A percentile compares a stretch with the other conserved stretches of the same genome.
These are phyloP conservation scores for Peterozyma xylosa DNA, from an alignment of 805 yeast genomes.

Conservation along the genomic window DNA sequence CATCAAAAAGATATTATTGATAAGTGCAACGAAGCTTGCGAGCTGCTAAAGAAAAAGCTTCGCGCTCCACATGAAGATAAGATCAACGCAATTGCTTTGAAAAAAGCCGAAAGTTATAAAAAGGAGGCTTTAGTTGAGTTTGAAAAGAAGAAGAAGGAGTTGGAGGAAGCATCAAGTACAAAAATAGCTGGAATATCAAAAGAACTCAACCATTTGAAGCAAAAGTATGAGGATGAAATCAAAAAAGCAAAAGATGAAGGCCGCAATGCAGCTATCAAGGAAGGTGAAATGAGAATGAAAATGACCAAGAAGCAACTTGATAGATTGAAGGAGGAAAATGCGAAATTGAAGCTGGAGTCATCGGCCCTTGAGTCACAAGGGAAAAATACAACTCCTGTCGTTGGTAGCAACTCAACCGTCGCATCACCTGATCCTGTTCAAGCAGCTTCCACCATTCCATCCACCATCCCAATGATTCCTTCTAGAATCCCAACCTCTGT, in stretches of 20 bases:
- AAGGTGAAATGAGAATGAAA: constrained; percentile 49
- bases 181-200: constrained; percentile 16
- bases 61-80: constrained; percentile 30
- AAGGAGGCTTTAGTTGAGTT: constrained; percentile 11
- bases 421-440: neutral
- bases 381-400: too few species aligned
- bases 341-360: constrained; percentile 4
- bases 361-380: too few species aligned
- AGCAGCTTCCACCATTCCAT: neutral
- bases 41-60: constrained; percentile 21
- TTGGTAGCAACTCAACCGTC: neutral
- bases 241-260: constrained; percentile 35
- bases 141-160: constrained; percentile 8
- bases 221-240: constrained; percentile 17
- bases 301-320: constrained; percentile 49
- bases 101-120: constrained; percentile 20
- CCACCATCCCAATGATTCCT: neutral
- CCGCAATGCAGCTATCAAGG: constrained; percentile 44
- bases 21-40: constrained; percentile 19
- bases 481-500: constrained; percentile 5
- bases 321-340: constrained; percentile 33
- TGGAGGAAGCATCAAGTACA: constrained; percentile 9
- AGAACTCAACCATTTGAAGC: constrained; percentile 15
- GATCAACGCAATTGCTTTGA: constrained; percentile 26
- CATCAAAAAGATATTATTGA: constrained; percentile 18